Conservation (phyloP, 441 rosid genomes). For the Mallotus japonicus region DNA sequence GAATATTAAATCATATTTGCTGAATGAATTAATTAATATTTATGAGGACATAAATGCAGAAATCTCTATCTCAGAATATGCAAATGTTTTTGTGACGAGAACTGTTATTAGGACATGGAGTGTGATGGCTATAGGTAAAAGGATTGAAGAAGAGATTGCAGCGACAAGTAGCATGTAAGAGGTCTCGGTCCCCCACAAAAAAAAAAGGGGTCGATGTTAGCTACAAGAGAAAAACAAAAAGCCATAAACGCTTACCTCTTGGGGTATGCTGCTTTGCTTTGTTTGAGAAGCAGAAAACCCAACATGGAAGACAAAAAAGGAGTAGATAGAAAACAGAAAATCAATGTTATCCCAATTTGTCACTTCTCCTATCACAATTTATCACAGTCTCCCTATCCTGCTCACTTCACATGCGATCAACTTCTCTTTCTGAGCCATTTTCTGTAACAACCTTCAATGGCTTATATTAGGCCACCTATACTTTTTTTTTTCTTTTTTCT, state of each 20-base stretch:
- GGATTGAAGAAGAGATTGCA: slow-evolving; percentile 30
- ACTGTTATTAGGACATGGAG: slow-evolving; percentile 20
- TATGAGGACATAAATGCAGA: slow-evolving; percentile 7
- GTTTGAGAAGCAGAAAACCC: slow-evolving; percentile 26
- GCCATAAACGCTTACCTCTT: slow-evolving; percentile 20
- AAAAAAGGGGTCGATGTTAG: slow-evolving; percentile 15
- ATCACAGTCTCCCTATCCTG: slow-evolving; percentile 53
- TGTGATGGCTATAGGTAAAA: slow-evolving; percentile 28
- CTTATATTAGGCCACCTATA: slow-evolving; percentile 27
- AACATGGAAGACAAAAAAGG: slow-evolving; percentile 33
- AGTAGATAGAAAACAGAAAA: slow-evolving; percentile 28
- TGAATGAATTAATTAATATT: background rate
- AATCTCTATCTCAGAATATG: slow-evolving; percentile 5
- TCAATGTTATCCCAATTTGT: slow-evolving; percentile 32
- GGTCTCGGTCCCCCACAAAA: slow-evolving; percentile 42
- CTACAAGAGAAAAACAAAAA: slow-evolving; percentile 29
- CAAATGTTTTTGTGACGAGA: slow-evolving; percentile 20
- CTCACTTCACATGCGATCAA: slow-evolving; percentile 33
- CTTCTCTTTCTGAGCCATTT: slow-evolving; percentile 25
- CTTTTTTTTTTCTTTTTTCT: background rate
- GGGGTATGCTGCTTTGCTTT: slow-evolving; percentile 17
- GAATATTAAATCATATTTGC: background rate
- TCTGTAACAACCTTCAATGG: slow-evolving; percentile 18
- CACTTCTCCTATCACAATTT: slow-evolving; percentile 44
- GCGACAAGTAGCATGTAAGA: slow-evolving; percentile 43